Conservation (phyloP, 345 rosid species). For the Sapria himalayana region DNA sequence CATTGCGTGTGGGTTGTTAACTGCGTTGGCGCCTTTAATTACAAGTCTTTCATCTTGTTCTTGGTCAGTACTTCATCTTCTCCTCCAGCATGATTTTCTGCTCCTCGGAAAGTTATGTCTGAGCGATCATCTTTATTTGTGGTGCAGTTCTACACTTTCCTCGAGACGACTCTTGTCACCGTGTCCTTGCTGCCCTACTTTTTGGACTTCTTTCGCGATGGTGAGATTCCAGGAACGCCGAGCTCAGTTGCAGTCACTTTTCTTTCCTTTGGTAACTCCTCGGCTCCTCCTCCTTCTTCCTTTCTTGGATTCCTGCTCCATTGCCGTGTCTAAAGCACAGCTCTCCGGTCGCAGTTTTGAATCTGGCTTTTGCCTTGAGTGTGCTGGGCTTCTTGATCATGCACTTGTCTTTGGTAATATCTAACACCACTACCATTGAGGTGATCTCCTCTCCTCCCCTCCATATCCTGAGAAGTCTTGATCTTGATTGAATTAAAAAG, state of each 20-base stretch:
- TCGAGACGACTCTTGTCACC: constrained; percentile 81
- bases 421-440: constrained; percentile 94
- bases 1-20: constrained; percentile 99
- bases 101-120: background rate
- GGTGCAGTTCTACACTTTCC: constrained; percentile 88
- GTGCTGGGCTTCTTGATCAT: constrained; percentile 84
- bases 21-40: constrained; percentile 88
- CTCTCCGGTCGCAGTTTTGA: constrained; percentile 43
- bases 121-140: background rate
- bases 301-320: too few species aligned
- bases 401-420: constrained; percentile 73
- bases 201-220: constrained; percentile 76
- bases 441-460: constrained; percentile 15
- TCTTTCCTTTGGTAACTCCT: constrained; percentile 67
- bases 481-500: too few species aligned
- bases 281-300: too few species aligned
- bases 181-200: constrained; percentile 70
- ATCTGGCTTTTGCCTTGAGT: constrained; percentile 86
- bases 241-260: constrained; percentile 89
- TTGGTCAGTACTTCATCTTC: constrained; percentile 35
- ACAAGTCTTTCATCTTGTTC: constrained; percentile 85
- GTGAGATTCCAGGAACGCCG: constrained; percentile 86
- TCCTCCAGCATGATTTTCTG: background rate
- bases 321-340: too few species aligned
- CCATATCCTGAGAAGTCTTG: too few species aligned